These are phyloP conservation scores for Pyrenophora seminiperda DNA, from an alignment of 2,329 filamentous ascomycete species.

Conservation along the genomic window DNA sequence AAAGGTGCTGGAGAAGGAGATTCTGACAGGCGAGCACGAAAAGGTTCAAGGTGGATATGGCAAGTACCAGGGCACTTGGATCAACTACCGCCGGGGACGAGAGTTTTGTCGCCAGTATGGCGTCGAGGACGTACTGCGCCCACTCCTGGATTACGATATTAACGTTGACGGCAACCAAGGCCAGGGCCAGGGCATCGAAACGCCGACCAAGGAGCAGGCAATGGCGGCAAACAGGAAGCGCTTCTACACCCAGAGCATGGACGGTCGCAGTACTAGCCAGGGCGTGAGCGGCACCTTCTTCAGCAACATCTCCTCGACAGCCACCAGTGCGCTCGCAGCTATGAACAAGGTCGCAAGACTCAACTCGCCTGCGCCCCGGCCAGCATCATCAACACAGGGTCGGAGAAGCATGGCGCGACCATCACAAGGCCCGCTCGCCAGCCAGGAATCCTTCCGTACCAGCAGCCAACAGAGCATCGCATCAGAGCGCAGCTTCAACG, in stretches of 20 bases:
- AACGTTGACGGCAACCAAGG: conserved; percentile 73
- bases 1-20: conserved; percentile 97
- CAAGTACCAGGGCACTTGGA: conserved; percentile 99
- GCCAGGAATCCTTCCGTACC: conserved; percentile 68
- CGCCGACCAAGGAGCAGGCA: conserved; percentile 96
- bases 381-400: conserved; percentile 65
- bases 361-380: conserved; percentile 77
- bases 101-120: conserved; percentile 84
- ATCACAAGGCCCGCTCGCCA: conserved; percentile 67
- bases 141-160: conserved; percentile 80
- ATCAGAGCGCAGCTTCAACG: conserved; percentile 75
- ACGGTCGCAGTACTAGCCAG: conserved; percentile 68
- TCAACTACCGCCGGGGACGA: conserved; percentile 87
- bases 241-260: conserved; percentile 78
- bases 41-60: conserved; percentile 98
- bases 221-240: conserved; percentile 92
- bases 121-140: conserved; percentile 76
- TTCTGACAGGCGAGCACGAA: conserved; percentile 93
- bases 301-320: conserved; percentile 92
- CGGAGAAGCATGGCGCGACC: conserved; percentile 73
- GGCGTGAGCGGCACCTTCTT: conserved; percentile 85
- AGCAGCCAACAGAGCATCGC: conserved; percentile 82
- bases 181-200: conserved; percentile 79
- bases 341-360: conserved; percentile 91
- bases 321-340: conserved; percentile 89